Evolutionary conservation across 345 rosid species (phyloP).

Genomic region (Physaria fendleri): DNA sequence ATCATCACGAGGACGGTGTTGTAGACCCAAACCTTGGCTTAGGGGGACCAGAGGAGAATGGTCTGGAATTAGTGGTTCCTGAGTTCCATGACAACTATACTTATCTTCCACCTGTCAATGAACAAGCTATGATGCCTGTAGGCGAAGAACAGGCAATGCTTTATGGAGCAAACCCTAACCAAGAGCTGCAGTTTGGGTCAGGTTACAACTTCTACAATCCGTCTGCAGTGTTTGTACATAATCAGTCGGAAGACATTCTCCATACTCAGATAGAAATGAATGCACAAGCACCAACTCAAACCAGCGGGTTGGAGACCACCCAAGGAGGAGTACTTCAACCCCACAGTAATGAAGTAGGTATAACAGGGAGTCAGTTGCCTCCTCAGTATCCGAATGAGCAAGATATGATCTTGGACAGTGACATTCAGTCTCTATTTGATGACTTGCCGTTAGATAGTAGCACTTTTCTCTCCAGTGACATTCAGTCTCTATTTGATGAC

Average conservation of each 20-base stretch:
- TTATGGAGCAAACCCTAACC: constrained; percentile 41
- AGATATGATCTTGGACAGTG: constrained; percentile 50
- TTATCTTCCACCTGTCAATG: constrained; percentile 39
- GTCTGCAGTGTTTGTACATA: constrained; percentile 39
- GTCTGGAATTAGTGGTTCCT: constrained; percentile 31
- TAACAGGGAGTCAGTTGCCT: constrained; percentile 35
- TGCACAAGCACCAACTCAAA: constrained; percentile 22
- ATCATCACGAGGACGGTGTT: constrained; percentile 32
- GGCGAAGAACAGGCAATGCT: constrained; percentile 53
- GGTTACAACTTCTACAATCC: constrained; percentile 43
- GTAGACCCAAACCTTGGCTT: constrained; percentile 25
- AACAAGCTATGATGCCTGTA: constrained; percentile 44
- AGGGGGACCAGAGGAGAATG: constrained; percentile 38
- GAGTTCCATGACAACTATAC: constrained; percentile 42
- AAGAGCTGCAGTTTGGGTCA: constrained; percentile 40
- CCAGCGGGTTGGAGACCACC: constrained; percentile 33
- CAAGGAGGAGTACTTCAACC: constrained; percentile 33
- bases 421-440: constrained; percentile 47
- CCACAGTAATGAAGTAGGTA: constrained; percentile 33
- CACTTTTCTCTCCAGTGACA: constrained; percentile 23
- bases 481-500: constrained; percentile 31
- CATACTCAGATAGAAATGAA: constrained; percentile 38
- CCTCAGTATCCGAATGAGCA: constrained; percentile 47
- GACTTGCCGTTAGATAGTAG: constrained; percentile 43
- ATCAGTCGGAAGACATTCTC: constrained; percentile 31